phyloP scores from a whole-genome alignment of 139 green algal genomes.

The Chlorella sp. region DNA sequence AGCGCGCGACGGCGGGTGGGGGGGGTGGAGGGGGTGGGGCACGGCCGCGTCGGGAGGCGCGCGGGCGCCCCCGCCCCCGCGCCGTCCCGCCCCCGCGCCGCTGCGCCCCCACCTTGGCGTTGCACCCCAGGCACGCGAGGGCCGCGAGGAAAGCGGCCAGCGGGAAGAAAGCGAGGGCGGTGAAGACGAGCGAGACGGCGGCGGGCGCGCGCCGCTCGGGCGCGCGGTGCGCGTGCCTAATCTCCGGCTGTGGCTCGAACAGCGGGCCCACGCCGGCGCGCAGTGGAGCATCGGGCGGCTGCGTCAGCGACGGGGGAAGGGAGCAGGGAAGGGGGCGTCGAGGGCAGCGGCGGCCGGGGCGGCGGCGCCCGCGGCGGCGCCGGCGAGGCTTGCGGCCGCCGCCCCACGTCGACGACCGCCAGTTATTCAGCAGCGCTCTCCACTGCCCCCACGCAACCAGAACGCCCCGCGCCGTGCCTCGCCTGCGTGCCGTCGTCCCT shows the following conservation, averaged over 20 bases:
- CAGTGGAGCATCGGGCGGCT: not conserved
- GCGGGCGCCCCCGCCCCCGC: not conserved
- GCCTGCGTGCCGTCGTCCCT: constrained; percentile 25
- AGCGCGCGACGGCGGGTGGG: not conserved
- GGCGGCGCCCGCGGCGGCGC: not conserved
- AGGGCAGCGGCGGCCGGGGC: not conserved
- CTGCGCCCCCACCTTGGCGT: constrained; percentile 17
- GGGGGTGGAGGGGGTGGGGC: not conserved
- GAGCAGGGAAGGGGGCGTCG: not conserved
- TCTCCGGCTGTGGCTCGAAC: constrained; percentile 11
- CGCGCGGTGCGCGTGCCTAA: constrained; percentile 15
- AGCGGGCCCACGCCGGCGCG: not conserved
- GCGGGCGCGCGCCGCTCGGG: constrained; percentile 18
- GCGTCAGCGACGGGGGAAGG: not conserved
- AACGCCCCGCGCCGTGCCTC: too few species aligned
- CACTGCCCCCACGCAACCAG: too few species aligned
- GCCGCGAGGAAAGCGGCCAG: constrained; percentile 2
- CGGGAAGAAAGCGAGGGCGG: not conserved
- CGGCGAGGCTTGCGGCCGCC: not conserved
- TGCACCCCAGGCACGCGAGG: not conserved
- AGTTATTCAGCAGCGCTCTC: too few species aligned
- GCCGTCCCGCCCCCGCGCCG: not conserved
- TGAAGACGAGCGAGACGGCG: constrained; percentile 8
- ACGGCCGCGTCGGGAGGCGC: not conserved
- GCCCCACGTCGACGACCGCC: too few species aligned